Evolutionary conservation across 2,329 filamentous ascomycete genomes (phyloP).

Genomic region (Penicillium sp.): DNA sequence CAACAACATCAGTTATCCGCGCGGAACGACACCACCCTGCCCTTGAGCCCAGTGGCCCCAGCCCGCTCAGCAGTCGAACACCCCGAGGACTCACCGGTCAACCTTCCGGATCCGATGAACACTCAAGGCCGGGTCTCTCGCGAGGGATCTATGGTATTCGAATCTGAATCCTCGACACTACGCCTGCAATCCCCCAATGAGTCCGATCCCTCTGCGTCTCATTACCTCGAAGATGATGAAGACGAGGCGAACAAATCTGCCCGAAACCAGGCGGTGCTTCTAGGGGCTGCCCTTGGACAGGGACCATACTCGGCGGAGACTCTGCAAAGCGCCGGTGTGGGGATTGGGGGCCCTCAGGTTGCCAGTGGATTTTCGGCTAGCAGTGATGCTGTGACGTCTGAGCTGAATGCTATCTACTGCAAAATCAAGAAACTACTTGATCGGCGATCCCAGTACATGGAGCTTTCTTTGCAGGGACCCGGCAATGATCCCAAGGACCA

Average conservation of each 20-base stretch:
- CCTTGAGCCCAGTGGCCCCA: conserved; percentile 34
- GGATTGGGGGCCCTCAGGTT: conserved; percentile 61
- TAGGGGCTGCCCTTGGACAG: conserved; percentile 53
- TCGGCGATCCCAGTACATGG: conserved; percentile 82
- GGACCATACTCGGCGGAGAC: conserved; percentile 56
- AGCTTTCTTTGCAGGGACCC: conserved; percentile 75
- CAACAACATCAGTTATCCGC: conserved; percentile 75
- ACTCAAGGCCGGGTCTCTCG: background rate
- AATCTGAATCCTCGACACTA: conserved; percentile 10
- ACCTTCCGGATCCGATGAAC: conserved; percentile 1
- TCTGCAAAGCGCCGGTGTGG: conserved; percentile 57
- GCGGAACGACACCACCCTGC: conserved; percentile 35
- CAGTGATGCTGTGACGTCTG: conserved; percentile 76
- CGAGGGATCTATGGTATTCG: conserved; percentile 13
- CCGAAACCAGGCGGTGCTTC: conserved; percentile 51
- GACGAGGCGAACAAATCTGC: conserved; percentile 50
- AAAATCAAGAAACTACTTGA: conserved; percentile 91
- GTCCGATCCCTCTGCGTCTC: conserved; percentile 8
- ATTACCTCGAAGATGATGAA: conserved; percentile 21
- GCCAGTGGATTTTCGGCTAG: conserved; percentile 64
- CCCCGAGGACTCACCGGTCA: conserved; percentile 5
- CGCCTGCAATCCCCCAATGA: conserved; percentile 3
- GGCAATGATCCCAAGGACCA: conserved; percentile 87
- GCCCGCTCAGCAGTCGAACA: conserved; percentile 14
- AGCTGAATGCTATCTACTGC: conserved; percentile 80